Conservation (phyloP, 1,139 yeast species). For the Yamadazyma atmosphaerica region DNA sequence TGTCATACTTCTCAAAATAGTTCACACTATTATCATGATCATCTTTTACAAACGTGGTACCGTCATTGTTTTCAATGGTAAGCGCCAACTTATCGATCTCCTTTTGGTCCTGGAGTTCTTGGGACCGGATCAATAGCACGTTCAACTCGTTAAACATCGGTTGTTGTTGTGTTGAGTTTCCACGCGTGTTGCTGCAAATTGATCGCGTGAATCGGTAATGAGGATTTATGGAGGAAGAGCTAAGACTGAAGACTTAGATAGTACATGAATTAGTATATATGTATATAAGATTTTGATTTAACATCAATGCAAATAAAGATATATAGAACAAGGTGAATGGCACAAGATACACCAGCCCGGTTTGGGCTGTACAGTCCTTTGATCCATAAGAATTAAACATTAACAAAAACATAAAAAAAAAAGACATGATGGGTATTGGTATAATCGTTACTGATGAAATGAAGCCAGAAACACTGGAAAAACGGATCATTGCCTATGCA, state of each 20-base stretch:
- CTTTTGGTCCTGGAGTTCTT: slow-evolving; percentile 20
- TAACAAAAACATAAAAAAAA: neutral
- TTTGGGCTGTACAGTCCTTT: slow-evolving; percentile 1
- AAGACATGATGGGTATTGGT: neutral
- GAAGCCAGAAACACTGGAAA: neutral
- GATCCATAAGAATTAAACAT: slow-evolving; percentile 2
- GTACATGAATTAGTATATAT: neutral
- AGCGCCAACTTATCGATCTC: slow-evolving; percentile 22
- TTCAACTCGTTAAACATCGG: slow-evolving; percentile 14
- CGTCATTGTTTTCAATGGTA: slow-evolving; percentile 22
- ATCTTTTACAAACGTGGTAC: slow-evolving; percentile 24
- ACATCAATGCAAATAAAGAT: neutral
- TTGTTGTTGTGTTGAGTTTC: neutral
- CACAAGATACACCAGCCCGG: no score
- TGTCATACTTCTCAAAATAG: slow-evolving; percentile 21
- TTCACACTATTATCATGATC: slow-evolving; percentile 25
- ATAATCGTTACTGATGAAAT: neutral
- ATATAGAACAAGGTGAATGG: neutral
- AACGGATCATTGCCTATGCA: slow-evolving; percentile 1
- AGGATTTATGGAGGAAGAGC: no score
- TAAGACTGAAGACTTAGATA: neutral
- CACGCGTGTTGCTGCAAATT: neutral
- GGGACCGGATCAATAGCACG: slow-evolving; percentile 38
- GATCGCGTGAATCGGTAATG: no score
- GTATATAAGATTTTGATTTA: neutral